A percentile compares a stretch with the other conserved stretches of the same genome.
These are phyloP conservation scores for Mycena metata DNA, from an alignment of 768 basidiomycete genomes.

Conservation along the genomic window DNA sequence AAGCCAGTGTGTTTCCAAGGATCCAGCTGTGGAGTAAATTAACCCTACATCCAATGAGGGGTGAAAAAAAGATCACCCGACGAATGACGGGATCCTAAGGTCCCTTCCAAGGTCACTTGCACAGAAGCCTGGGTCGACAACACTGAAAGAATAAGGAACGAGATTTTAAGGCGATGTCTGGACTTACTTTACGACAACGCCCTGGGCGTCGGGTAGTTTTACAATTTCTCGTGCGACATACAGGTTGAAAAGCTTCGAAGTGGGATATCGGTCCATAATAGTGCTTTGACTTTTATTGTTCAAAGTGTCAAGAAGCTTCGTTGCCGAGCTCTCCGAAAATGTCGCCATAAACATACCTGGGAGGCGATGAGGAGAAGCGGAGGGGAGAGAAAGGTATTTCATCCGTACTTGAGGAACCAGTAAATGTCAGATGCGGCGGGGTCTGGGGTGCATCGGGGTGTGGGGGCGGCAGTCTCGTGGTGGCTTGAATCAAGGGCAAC, in stretches of 20 bases:
- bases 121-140: conserved; percentile 24
- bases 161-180: no score
- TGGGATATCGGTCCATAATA: conserved; percentile 22
- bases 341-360: conserved; percentile 13
- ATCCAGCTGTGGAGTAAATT: neutral
- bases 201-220: conserved; percentile 17
- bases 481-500: conserved; percentile 9
- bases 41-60: neutral
- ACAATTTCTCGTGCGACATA: conserved; percentile 16
- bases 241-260: conserved; percentile 26
- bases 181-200: conserved; percentile 33
- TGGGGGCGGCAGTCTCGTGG: conserved; percentile 6
- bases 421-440: conserved; percentile 24
- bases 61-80: neutral
- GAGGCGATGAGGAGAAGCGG: neutral
- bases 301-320: conserved; percentile 24
- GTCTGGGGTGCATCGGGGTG: neutral
- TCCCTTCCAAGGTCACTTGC: conserved; percentile 16
- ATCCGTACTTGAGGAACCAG: conserved; percentile 14
- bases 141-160: conserved; percentile 1
- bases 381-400: neutral
- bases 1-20: neutral
- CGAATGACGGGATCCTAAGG: neutral
- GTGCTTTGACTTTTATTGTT: conserved; percentile 9
- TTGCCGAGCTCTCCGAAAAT: conserved; percentile 3